Evolutionary conservation across 2,329 filamentous ascomycete genomes (phyloP).

Genomic region (Xylaria hypoxylon): DNA sequence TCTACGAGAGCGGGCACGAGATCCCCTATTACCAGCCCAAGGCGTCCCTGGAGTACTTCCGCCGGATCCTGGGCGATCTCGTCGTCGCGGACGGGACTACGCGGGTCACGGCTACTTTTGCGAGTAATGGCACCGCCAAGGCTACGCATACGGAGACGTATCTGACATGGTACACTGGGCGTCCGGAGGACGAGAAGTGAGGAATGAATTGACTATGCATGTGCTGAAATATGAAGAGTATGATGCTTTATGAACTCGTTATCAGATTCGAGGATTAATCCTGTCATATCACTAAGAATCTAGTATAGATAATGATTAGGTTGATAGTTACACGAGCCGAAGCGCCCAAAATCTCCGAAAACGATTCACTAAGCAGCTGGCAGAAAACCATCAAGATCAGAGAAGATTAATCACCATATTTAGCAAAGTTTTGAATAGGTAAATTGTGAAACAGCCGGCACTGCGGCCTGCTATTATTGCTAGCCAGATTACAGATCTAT

Average conservation of each 20-base stretch:
- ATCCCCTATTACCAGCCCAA: constrained; percentile 71
- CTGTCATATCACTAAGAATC: neutral
- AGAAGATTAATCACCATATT: neutral
- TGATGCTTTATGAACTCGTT: no score
- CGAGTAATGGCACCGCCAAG: constrained; percentile 67
- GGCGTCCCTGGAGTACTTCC: constrained; percentile 69
- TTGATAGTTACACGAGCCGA: neutral
- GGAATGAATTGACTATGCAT: neutral
- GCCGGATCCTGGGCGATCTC: constrained; percentile 68
- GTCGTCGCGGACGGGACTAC: constrained; percentile 66
- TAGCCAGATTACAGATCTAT: constrained; percentile 26
- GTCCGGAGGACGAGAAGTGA: constrained; percentile 42
- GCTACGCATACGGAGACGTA: constrained; percentile 67
- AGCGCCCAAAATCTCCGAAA: neutral
- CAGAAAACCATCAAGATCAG: neutral
- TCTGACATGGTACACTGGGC: constrained; percentile 66
- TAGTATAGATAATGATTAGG: neutral
- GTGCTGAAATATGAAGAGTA: no score
- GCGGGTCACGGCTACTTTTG: constrained; percentile 62
- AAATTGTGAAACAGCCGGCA: neutral
- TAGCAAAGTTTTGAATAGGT: neutral
- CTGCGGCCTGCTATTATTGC: constrained; percentile 13
- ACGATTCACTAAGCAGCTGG: neutral
- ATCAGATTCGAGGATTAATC: neutral
- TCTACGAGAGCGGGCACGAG: constrained; percentile 75